Evolutionary conservation across 768 basidiomycete genomes (phyloP).

Genomic region (Punctularia strigosozonata): DNA sequence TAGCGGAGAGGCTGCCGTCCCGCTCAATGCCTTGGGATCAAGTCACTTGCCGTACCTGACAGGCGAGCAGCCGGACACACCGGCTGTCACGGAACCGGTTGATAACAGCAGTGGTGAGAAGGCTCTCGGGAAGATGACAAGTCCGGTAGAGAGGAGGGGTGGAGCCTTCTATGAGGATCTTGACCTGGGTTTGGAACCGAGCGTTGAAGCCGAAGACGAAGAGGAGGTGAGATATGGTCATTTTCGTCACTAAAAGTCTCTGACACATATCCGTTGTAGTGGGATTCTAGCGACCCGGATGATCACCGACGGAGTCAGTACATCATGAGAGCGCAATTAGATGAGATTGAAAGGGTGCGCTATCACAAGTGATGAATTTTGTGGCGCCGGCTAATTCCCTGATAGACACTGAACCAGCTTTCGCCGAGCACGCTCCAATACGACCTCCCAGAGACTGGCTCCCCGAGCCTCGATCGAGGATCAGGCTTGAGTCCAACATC

Average conservation of each 20-base stretch:
- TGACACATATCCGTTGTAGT: slow-evolving; percentile 26
- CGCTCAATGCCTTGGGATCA: slow-evolving; percentile 23
- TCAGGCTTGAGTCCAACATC: too few relatives aligned
- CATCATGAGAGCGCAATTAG: slow-evolving; percentile 61
- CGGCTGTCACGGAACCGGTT: too few relatives aligned
- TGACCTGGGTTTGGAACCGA: slow-evolving; percentile 29
- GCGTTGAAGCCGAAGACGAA: slow-evolving; percentile 28
- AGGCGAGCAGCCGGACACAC: slow-evolving; percentile 14
- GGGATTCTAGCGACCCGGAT: slow-evolving; percentile 59
- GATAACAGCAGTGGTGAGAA: too few relatives aligned
- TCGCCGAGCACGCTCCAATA: too few relatives aligned
- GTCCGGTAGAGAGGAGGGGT: slow-evolving; percentile 29
- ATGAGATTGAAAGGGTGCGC: slow-evolving; percentile 63
- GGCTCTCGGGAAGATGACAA: slow-evolving; percentile 20
- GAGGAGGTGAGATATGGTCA: slow-evolving; percentile 17
- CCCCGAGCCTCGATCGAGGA: too few relatives aligned
- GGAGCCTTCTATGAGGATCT: slow-evolving; percentile 35
- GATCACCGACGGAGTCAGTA: slow-evolving; percentile 68
- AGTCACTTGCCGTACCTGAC: slow-evolving; percentile 36
- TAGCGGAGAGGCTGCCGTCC: slow-evolving; percentile 24
- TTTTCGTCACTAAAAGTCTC: slow-evolving; percentile 2
- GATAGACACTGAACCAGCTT: too few relatives aligned
- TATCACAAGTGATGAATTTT: too few relatives aligned
- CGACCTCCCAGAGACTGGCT: too few relatives aligned
- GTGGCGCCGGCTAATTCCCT: too few relatives aligned